A percentile compares a stretch with the other conserved stretches of the same genome.
Conservation (phyloP, 164 flowering plant species). For the Annona cherimola region DNA sequence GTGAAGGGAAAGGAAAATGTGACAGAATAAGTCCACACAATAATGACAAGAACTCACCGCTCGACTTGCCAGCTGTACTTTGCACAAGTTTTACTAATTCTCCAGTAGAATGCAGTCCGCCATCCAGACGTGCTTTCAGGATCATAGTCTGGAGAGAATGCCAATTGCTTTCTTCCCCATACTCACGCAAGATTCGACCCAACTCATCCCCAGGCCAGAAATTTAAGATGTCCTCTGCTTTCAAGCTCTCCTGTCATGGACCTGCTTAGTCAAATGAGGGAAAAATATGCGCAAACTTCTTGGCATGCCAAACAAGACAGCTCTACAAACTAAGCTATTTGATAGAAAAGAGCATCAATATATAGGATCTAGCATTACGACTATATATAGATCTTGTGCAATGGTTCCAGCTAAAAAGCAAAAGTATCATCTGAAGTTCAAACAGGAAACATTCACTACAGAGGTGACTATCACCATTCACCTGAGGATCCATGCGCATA, state of each 20-base stretch:
- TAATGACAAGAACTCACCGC: conserved; percentile 34
- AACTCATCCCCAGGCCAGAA: conserved; percentile 90
- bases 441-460: background rate
- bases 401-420: background rate
- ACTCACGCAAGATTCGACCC: conserved; percentile 75
- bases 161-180: conserved; percentile 97
- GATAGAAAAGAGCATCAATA: background rate
- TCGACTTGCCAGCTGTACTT: conserved; percentile 25
- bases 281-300: background rate
- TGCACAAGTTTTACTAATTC: conserved; percentile 63
- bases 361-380: background rate
- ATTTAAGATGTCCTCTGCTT: conserved; percentile 83
- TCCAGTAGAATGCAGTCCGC: conserved; percentile 77
- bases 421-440: background rate
- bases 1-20: background rate
- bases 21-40: background rate
- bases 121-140: conserved; percentile 59
- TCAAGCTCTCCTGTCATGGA: conserved; percentile 73
- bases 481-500: conserved; percentile 97
- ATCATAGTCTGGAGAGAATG: conserved; percentile 60
- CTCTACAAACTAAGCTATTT: background rate
- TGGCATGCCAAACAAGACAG: background rate
- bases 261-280: conserved; percentile 40
- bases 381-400: too few species aligned
- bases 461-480: conserved; percentile 13